A percentile compares a stretch with the other conserved stretches of the same genome.
Evolutionary conservation across 331 rosid species (phyloP).

Genomic region (Pyracantha coccinea): DNA sequence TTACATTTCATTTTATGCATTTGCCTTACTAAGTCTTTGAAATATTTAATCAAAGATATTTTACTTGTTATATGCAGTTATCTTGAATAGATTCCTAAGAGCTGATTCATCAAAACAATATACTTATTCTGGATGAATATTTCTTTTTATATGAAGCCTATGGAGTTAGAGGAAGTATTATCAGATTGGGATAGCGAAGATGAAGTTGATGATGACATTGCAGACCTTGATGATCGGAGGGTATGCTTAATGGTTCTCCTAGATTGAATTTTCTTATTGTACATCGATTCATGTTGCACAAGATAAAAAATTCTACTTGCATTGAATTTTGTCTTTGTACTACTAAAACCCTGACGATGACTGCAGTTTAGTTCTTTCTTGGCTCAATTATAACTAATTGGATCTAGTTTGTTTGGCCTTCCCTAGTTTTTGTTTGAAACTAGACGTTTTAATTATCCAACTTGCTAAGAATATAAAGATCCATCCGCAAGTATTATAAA

Average conservation of each 20-base stretch:
- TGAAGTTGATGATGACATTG: slow-evolving; percentile 86
- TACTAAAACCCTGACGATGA: no score
- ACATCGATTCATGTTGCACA: slow-evolving; percentile 4
- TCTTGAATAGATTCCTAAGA: not conserved
- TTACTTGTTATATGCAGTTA: not conserved
- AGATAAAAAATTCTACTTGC: not conserved
- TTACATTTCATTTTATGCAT: not conserved
- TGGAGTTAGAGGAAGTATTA: slow-evolving; percentile 79
- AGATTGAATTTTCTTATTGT: not conserved
- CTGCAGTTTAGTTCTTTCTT: not conserved
- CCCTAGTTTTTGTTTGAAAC: not conserved
- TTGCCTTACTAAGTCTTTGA: not conserved
- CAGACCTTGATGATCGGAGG: slow-evolving; percentile 96
- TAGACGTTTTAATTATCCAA: not conserved
- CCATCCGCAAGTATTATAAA: not conserved
- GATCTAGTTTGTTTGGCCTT: not conserved
- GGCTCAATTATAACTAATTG: not conserved
- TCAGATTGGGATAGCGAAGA: slow-evolving; percentile 95
- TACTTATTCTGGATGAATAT: not conserved
- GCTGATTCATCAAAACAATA: not conserved
- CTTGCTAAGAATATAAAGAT: not conserved
- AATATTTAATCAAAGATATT: not conserved
- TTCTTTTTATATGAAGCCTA: slow-evolving; percentile 50
- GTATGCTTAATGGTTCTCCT: slow-evolving; percentile 34
- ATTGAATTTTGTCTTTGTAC: not conserved